phyloP scores from a whole-genome alignment of 2,329 filamentous ascomycete species.

The Beauveria rudraprayagi region DNA sequence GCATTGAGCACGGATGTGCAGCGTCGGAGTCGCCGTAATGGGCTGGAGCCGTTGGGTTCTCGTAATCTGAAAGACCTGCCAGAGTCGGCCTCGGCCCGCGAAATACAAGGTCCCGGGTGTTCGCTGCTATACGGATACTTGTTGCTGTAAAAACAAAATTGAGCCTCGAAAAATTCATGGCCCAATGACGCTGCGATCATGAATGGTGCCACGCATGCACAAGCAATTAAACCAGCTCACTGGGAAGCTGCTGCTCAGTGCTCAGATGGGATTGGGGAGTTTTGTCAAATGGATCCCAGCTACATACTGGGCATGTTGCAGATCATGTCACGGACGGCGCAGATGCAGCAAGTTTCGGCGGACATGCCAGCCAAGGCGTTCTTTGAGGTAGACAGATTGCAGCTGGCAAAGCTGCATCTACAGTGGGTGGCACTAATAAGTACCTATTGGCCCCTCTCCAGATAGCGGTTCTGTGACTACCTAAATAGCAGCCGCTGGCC shows the following conservation, averaged over 20 bases:
- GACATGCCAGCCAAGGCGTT: background rate
- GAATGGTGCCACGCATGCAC: too few relatives aligned
- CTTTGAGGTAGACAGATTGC: too few relatives aligned
- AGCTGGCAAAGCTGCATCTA: too few relatives aligned
- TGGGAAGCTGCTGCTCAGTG: background rate
- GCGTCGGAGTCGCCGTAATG: constrained; percentile 4
- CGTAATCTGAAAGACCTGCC: background rate
- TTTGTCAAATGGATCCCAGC: background rate
- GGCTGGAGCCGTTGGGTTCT: background rate
- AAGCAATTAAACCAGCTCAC: background rate
- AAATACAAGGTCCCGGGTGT: background rate
- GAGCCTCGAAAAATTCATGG: background rate
- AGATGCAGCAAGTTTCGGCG: background rate
- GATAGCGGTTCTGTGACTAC: too few relatives aligned
- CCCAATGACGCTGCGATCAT: background rate
- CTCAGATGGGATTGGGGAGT: background rate
- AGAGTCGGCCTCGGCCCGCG: background rate
- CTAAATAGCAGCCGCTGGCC: too few relatives aligned
- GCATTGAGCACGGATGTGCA: constrained; percentile 6
- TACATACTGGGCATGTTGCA: background rate
- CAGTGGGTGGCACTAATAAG: too few relatives aligned
- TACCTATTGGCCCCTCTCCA: too few relatives aligned
- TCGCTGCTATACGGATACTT: background rate
- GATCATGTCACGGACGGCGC: background rate
- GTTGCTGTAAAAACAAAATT: background rate